phyloP scores from a whole-genome alignment of 2,329 filamentous ascomycete species.

The Bertia moriformis region DNA sequence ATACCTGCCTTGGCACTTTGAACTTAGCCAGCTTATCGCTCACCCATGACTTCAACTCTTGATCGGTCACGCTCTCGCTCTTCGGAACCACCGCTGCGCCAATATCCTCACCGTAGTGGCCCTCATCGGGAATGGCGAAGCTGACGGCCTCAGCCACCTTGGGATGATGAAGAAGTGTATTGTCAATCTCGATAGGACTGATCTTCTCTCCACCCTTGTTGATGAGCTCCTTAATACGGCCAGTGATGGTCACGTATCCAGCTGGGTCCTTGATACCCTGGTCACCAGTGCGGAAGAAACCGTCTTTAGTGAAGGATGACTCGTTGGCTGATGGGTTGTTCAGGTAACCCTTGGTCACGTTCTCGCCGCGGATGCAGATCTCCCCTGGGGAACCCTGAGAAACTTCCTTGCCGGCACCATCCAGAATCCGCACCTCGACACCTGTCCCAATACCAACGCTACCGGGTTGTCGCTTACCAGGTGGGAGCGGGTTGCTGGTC shows the following conservation, averaged over 20 bases:
- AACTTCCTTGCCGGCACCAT: slow-evolving; percentile 53
- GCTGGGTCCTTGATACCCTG: slow-evolving; percentile 70
- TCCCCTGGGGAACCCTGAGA: slow-evolving; percentile 60
- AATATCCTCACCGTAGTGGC: slow-evolving; percentile 67
- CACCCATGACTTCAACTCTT: slow-evolving; percentile 56
- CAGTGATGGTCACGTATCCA: slow-evolving; percentile 73
- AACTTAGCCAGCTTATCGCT: slow-evolving; percentile 62
- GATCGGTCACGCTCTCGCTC: slow-evolving; percentile 34
- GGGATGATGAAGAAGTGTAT: slow-evolving; percentile 60
- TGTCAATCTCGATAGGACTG: slow-evolving; percentile 75
- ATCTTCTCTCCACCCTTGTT: slow-evolving; percentile 87
- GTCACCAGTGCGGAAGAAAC: slow-evolving; percentile 79
- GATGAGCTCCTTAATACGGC: slow-evolving; percentile 86
- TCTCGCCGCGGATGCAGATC: slow-evolving; percentile 70
- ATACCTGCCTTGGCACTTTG: slow-evolving; percentile 70
- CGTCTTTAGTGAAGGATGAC: slow-evolving; percentile 56
- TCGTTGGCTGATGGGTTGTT: slow-evolving; percentile 70
- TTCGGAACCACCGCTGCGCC: slow-evolving; percentile 66
- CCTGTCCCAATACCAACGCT: slow-evolving; percentile 74
- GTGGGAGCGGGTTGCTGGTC: slow-evolving; percentile 62
- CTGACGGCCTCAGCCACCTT: slow-evolving; percentile 66
- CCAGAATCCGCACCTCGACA: slow-evolving; percentile 66
- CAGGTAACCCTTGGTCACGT: slow-evolving; percentile 72
- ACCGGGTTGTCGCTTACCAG: slow-evolving; percentile 62
- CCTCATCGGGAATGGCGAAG: slow-evolving; percentile 67